Conservation (phyloP, 129 eudicot genomes). For the Rutidosis leptorrhynchoides region DNA sequence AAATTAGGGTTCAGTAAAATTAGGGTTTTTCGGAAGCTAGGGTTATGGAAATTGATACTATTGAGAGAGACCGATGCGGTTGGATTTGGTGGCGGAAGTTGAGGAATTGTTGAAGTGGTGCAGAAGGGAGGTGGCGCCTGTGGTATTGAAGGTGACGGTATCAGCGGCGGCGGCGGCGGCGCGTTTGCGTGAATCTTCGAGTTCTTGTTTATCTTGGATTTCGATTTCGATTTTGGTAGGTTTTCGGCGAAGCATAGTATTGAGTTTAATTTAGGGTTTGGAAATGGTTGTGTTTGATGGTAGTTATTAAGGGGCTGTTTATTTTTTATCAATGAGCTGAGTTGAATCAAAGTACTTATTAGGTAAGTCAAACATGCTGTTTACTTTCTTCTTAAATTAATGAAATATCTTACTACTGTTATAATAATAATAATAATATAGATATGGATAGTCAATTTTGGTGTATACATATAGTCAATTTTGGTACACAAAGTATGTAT, state of each 20-base stretch:
- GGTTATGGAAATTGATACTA: not conserved
- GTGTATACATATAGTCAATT: too few species aligned
- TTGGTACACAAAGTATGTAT: too few species aligned
- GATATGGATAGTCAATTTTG: too few species aligned
- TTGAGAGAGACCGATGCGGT: constrained; percentile 69
- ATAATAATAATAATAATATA: too few species aligned
- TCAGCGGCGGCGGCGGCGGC: constrained; percentile 41
- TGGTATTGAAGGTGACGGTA: constrained; percentile 23
- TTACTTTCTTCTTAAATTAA: too few species aligned
- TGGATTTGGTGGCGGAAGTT: constrained; percentile 50
- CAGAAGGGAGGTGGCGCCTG: constrained; percentile 58
- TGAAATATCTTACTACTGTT: too few species aligned
- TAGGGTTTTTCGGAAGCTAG: not conserved
- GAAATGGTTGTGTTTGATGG: too few species aligned
- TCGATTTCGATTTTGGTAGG: constrained; percentile 62
- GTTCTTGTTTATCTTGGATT: constrained; percentile 75
- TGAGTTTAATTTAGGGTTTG: not conserved
- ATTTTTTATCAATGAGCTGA: too few species aligned
- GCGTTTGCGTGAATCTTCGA: constrained; percentile 62
- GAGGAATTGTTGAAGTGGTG: constrained; percentile 62
- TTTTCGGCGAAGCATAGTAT: constrained; percentile 58
- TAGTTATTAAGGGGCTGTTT: too few species aligned
- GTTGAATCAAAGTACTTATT: too few species aligned
- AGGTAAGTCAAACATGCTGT: too few species aligned
- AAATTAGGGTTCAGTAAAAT: not conserved